phyloP scores from a whole-genome alignment of 1,284 basidiomycete genomes.

The Phaffia rhodozyma region DNA sequence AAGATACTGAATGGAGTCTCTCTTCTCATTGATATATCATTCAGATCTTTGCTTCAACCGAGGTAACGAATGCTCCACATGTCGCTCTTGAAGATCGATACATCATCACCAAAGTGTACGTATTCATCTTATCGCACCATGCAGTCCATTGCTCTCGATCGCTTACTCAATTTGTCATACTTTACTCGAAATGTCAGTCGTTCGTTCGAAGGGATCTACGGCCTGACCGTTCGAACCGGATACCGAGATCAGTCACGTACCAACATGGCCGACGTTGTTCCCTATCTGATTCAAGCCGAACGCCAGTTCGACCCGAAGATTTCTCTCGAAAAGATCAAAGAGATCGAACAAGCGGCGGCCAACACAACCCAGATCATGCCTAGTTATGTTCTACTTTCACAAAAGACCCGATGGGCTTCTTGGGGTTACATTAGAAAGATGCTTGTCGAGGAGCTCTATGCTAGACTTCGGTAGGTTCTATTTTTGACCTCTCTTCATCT shows the following conservation, averaged over 20 bases:
- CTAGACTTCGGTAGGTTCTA: constrained; percentile 37
- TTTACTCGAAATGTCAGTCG: neutral
- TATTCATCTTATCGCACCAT: neutral
- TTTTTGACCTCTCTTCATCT: too few relatives aligned
- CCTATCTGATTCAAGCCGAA: constrained; percentile 44
- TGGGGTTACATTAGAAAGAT: constrained; percentile 36
- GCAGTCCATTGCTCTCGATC: neutral
- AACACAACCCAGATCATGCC: constrained; percentile 51
- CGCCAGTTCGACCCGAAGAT: constrained; percentile 30
- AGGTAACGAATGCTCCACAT: constrained; percentile 41
- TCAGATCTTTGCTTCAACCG: constrained; percentile 50
- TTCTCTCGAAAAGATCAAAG: constrained; percentile 31
- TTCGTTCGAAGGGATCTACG: constrained; percentile 45
- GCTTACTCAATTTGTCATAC: neutral
- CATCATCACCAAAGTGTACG: constrained; percentile 41
- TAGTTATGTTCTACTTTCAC: constrained; percentile 47
- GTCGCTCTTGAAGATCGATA: constrained; percentile 43
- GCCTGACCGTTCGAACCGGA: constrained; percentile 48
- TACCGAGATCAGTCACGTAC: constrained; percentile 50
- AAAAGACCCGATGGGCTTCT: constrained; percentile 30
- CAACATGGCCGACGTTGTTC: constrained; percentile 40
- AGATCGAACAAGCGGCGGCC: constrained; percentile 38
- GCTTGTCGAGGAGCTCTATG: constrained; percentile 48
- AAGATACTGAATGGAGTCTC: too few relatives aligned
- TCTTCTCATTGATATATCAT: too few relatives aligned